A percentile compares a stretch with the other conserved stretches of the same genome.
phyloP scores from a whole-genome alignment of 2,329 filamentous ascomycete species.

The Arthrobotrys megalospora region DNA sequence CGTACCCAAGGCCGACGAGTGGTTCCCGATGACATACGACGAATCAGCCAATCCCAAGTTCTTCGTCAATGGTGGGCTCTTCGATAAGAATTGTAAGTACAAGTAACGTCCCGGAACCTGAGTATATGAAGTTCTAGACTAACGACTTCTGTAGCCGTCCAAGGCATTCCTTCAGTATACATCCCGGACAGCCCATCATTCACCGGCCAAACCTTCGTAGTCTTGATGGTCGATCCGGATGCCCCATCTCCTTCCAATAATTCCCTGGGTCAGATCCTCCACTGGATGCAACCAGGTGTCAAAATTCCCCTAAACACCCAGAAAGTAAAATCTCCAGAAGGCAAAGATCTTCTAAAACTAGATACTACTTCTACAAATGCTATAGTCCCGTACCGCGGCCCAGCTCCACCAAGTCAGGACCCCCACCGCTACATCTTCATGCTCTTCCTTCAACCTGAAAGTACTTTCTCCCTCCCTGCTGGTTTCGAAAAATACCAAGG shows the following conservation, averaged over 20 bases:
- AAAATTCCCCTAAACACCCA: conserved; percentile 34
- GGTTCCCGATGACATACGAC: conserved; percentile 46
- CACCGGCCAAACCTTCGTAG: conserved; percentile 41
- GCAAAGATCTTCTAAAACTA: conserved; percentile 31
- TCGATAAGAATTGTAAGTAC: conserved; percentile 39
- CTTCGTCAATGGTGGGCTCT: conserved; percentile 43
- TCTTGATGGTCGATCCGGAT: conserved; percentile 59
- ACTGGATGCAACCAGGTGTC: conserved; percentile 55
- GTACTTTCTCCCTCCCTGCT: conserved; percentile 33
- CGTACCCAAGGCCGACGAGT: conserved; percentile 18
- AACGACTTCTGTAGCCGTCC: conserved; percentile 28
- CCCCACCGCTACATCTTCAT: conserved; percentile 59
- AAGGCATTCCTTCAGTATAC: conserved; percentile 39
- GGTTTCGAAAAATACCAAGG: conserved; percentile 46
- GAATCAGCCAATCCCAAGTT: conserved; percentile 36
- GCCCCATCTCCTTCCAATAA: conserved; percentile 52
- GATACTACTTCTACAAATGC: conserved; percentile 38
- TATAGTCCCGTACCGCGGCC: conserved; percentile 49
- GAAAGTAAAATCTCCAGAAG: conserved; percentile 31
- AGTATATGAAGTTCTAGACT: background rate
- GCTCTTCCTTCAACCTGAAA: conserved; percentile 50
- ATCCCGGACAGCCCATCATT: conserved; percentile 26
- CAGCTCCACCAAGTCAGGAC: conserved; percentile 44
- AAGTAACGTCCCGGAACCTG: background rate
- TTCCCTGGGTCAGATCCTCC: conserved; percentile 49